phyloP scores from a whole-genome alignment of 78 protist species.

The Emiliania huxleyi region DNA sequence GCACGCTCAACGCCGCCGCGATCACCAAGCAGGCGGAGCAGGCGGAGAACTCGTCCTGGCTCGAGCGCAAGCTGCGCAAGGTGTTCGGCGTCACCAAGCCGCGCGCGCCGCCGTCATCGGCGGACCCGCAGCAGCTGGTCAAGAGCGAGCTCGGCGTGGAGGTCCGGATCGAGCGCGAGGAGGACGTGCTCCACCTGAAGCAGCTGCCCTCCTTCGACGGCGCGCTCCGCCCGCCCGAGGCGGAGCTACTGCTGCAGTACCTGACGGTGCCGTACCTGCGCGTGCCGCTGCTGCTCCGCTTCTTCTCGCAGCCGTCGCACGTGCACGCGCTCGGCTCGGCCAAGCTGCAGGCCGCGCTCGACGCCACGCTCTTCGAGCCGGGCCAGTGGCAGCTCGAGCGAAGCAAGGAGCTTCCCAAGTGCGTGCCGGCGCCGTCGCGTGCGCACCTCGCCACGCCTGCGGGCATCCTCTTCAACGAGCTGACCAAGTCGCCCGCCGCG shows the following conservation, averaged over 20 bases:
- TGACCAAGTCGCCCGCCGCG: slow-evolving; percentile 1
- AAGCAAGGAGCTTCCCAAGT: neutral
- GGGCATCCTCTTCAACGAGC: slow-evolving; percentile 57
- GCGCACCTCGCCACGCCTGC: slow-evolving; percentile 46
- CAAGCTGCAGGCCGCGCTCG: slow-evolving; percentile 44
- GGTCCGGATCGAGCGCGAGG: slow-evolving; percentile 41
- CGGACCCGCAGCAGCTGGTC: slow-evolving; percentile 36
- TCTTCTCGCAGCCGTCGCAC: slow-evolving; percentile 21
- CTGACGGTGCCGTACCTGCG: slow-evolving; percentile 67
- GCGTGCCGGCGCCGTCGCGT: slow-evolving; percentile 31
- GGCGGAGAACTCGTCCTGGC: neutral
- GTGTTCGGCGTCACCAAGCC: slow-evolving; percentile 8
- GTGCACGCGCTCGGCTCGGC: neutral
- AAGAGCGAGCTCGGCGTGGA: neutral
- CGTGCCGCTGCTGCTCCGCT: slow-evolving; percentile 54
- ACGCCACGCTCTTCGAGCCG: slow-evolving; percentile 60
- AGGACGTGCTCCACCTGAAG: slow-evolving; percentile 55
- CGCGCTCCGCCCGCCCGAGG: slow-evolving; percentile 29
- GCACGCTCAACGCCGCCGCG: neutral
- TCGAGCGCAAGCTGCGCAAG: neutral
- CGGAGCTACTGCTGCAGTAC: slow-evolving; percentile 62
- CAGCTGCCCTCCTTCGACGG: slow-evolving; percentile 56
- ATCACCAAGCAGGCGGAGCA: neutral
- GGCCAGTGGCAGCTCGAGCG: slow-evolving; percentile 21
- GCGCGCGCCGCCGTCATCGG: slow-evolving; percentile 35